Conservation (phyloP, 139 green algal species). For the Chlamydomonas incerta region DNA sequence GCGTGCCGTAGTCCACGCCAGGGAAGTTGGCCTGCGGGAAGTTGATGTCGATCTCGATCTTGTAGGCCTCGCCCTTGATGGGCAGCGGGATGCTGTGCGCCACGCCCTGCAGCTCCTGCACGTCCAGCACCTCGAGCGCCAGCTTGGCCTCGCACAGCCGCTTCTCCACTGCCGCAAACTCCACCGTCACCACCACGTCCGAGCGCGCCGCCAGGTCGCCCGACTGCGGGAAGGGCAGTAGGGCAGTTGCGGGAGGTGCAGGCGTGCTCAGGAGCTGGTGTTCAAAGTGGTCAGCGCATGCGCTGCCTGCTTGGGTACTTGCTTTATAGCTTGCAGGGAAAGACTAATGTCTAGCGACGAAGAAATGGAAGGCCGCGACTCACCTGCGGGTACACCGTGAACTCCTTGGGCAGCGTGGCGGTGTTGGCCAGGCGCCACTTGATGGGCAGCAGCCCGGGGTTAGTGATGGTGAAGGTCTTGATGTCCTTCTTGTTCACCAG, state of each 20-base stretch:
- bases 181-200: constrained; percentile 65
- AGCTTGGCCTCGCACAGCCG: constrained; percentile 60
- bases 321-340: no score
- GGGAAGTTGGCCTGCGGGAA: constrained; percentile 64
- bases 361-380: no score
- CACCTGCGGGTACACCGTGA: constrained; percentile 56
- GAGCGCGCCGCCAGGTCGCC: constrained; percentile 66
- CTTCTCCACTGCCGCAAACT: constrained; percentile 73
- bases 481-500: constrained; percentile 71
- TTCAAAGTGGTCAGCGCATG: no score
- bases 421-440: constrained; percentile 76
- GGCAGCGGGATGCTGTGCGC: constrained; percentile 65
- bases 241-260: neutral
- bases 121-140: constrained; percentile 68
- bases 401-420: constrained; percentile 68
- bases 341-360: no score
- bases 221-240: constrained; percentile 9
- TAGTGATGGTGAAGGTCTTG: constrained; percentile 72
- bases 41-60: constrained; percentile 77
- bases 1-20: constrained; percentile 73
- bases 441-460: constrained; percentile 78
- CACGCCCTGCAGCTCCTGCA: constrained; percentile 59
- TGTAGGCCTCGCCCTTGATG: constrained; percentile 81
- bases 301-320: neutral
- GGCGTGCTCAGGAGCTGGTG: no score